Base-by-base conservation (phyloP, 306 rosid species). In the Cyclanthera cordifolia region DNA sequence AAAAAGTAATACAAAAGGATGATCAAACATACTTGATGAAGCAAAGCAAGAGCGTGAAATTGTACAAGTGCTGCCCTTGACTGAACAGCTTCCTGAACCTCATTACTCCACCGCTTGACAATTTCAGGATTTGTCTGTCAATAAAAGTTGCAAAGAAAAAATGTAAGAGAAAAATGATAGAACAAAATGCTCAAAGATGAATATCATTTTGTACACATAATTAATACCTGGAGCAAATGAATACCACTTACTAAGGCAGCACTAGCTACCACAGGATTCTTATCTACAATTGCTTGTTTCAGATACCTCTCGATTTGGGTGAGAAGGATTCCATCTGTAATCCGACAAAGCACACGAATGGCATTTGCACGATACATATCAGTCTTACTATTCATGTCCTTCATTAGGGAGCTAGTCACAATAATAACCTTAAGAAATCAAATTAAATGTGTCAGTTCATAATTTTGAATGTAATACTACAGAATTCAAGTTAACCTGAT, bases 301-400 rank as follows among this genome's bases (percentile, higher is more conserved):
- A 93, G 77, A 80, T 93, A 90, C 47, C 99, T 82, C 86, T 93
- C 98, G 60, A 93, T 93, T 76, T 93, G 98, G 58, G 96, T 83
- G 60, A 93, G 94, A 78, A 93, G 99, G 37, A 96, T 93, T 79
- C 99, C 95, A 76, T 90, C 99, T 4, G 96, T 93, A 67, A 93
- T 93, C 66, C 88, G 95, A 72, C 99, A 93, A 19, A 93, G 95
- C 75, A 93, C 99, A 72, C 96, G 99, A 72, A 89, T 93, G 54
- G 99, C 90, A 93, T 93, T 93, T 53, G 99, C 96, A 82, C 96
- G 79, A 66, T 93, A 93, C 99, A 93, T 90, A 76, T 93, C 99
- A 32, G 91, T 90, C 82, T 87, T 93, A 75, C 99, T 93, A 74
- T 83, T 93, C 99, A 93, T 93, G 80, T 93, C 99, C 88, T 93